Base-by-base conservation (phyloP, 495 filamentous ascomycete species). In the Physcia stellaris region DNA sequence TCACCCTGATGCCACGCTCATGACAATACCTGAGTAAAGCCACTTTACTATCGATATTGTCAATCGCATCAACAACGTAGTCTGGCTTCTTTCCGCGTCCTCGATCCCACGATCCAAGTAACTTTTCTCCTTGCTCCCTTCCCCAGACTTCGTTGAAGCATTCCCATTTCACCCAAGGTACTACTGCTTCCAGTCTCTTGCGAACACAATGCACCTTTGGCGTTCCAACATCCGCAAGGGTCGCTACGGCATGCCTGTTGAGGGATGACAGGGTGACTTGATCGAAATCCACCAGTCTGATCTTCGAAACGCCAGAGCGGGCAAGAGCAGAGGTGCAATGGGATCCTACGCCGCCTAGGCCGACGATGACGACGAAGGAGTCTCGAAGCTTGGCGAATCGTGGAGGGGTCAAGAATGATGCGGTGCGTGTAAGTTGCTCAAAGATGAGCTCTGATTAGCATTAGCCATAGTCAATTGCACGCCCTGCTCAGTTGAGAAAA, bases 11-110 rank as follows among this genome's bases (percentile, higher is more conserved):
- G 0, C 64, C 64, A 43, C 82, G 69, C 39, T 77, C 64, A 43
- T 84, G 65, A 57, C 90, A 99, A 56, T 93, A 94, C 56, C 82
- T 74, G 37, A 99, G 65, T 38, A 99, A 56, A 37, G 83, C 80
- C 12, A 96, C 90, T 61, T 99, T 99, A 36, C 85, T 93, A 17
- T 88, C 79, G 42, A 96, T 95, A 55, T 99, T 96, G 51, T 99
- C 90, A 45, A 99, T 99, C 11, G 90, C 93, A 60, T 99, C 90
- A 18, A 99, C 73, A 4, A 99, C 77, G 44, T 78, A 99, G 49
- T 86, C 80, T 2, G 85, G 85, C 49, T 64, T 68, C 40, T 71
- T 73, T 11, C 69, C 72, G 6, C 64, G 68, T n/a, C 69, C 68
- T 1, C 55, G 56, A 24, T 64, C 58, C 76, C 79, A 81, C 0